phyloP scores from a whole-genome alignment of 768 basidiomycete genomes.

The Tulasnella sp. region DNA sequence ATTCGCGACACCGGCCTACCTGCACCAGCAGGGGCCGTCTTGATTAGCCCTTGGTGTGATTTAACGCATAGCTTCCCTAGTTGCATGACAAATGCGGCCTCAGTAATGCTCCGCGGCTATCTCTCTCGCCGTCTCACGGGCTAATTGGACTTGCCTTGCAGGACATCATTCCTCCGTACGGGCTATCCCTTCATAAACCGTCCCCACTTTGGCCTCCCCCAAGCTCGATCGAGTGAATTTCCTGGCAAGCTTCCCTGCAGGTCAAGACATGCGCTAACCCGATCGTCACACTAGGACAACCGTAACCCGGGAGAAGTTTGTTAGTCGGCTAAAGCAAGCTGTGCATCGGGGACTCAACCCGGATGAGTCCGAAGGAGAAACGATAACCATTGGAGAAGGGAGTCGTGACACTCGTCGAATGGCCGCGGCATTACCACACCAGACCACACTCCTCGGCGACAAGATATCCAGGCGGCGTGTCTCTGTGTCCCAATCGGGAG shows the following conservation, averaged over 20 bases:
- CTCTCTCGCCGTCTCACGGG: background rate
- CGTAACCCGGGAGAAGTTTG: constrained; percentile 30
- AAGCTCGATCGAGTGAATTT: constrained; percentile 12
- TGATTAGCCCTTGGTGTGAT: constrained; percentile 93
- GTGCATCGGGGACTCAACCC: constrained; percentile 20
- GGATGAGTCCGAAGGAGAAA: constrained; percentile 16
- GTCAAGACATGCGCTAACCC: constrained; percentile 35
- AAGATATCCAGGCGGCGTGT: background rate
- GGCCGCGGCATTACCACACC: background rate
- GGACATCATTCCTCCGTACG: constrained; percentile 78
- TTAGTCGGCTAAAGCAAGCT: constrained; percentile 12
- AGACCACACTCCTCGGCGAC: constrained; percentile 7
- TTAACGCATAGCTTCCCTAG: constrained; percentile 95
- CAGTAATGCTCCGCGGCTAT: constrained; percentile 46
- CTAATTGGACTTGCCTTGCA: constrained; percentile 33
- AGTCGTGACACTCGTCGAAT: background rate
- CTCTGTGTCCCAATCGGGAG: background rate
- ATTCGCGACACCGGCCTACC: constrained; percentile 82
- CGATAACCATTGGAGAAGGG: constrained; percentile 5
- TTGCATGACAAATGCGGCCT: constrained; percentile 75
- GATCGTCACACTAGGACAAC: constrained; percentile 44
- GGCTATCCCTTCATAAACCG: constrained; percentile 67
- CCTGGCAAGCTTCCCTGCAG: constrained; percentile 31
- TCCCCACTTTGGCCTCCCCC: constrained; percentile 57
- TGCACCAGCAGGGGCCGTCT: constrained; percentile 76